Base-by-base conservation (phyloP, 768 basidiomycete species). In the Hortiboletus campestris region DNA sequence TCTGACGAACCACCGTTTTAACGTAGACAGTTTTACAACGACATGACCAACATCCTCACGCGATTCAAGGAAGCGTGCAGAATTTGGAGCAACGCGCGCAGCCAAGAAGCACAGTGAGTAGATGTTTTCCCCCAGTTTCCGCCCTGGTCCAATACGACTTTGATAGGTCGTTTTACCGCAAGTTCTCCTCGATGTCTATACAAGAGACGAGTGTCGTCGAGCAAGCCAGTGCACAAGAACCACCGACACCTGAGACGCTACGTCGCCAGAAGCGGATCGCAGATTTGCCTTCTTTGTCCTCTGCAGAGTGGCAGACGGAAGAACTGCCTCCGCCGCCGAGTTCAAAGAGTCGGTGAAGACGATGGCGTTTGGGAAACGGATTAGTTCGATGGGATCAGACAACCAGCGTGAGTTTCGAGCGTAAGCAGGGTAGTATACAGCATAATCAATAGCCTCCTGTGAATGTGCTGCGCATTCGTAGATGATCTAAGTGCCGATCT, bases 11-110 rank as follows among this genome's bases (percentile, higher is more conserved):
- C 17, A 45, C 11, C 35, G 39, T 0, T 10, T 53, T 1, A 55
- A 36, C 51, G 0, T 8, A 39, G 38, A n/a, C 58, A 94, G 89
- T 98, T 98, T 66, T 96, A 99, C 68, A 94, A 92, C 58, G 89
- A 91, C 63, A 80, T 98, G 51, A 80, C 83, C 3, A 81, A 77
- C 12, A 83, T 95, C 43, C 69, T 96, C 1, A 73, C 78, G 7
- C 81, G 86, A 57, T 91, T 93, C 75, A 88, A 84, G 67, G 87
- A 88, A 50, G 78, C 78, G 3, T 94, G 91, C 67, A 82, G 81
- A 62, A 77, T 78, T 5, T 97, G 92, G 89, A 84, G 84, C 46
- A 79, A 81, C 42, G 75, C 78, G 17, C 78, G 95, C 40, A 81
- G 85, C 56, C 80, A 85, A 46, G 91, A 95, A 68, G 78, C 90